Conservation (phyloP, 208 protist species). For the Vickermania spadyakhi region DNA sequence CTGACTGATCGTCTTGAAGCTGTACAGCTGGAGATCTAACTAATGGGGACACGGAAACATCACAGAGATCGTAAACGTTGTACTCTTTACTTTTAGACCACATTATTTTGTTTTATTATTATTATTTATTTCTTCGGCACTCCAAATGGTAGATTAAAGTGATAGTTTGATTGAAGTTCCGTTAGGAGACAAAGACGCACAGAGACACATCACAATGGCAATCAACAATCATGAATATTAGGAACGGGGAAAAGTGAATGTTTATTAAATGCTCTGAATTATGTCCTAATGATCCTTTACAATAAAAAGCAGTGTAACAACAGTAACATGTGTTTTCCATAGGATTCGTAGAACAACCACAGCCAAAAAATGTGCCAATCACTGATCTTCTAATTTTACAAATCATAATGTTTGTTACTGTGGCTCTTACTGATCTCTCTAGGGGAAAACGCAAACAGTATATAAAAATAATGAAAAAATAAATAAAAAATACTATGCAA, state of each 20-base stretch:
- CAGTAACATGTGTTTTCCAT: not conserved
- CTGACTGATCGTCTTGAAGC: not conserved
- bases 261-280: too few relatives aligned
- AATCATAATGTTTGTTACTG: not conserved
- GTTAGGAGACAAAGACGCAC: not conserved
- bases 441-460: not conserved
- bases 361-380: conserved; percentile 1
- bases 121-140: not conserved
- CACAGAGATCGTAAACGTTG: not conserved
- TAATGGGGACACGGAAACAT: conserved; percentile 9
- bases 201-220: not conserved
- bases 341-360: not conserved
- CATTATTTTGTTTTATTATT: not conserved
- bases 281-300: too few relatives aligned
- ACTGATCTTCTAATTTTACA: conserved; percentile 6
- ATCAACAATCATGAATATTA: not conserved
- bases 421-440: not conserved
- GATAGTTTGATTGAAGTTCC: too few relatives aligned
- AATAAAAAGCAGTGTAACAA: not conserved
- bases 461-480: conserved; percentile 7
- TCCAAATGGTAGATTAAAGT: not conserved
- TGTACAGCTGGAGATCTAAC: not conserved
- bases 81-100: not conserved
- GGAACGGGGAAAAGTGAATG: too few relatives aligned
- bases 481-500: not conserved